Evolutionary conservation across 306 rosid genomes (phyloP).

Genomic region (Crataegus laevigata): DNA sequence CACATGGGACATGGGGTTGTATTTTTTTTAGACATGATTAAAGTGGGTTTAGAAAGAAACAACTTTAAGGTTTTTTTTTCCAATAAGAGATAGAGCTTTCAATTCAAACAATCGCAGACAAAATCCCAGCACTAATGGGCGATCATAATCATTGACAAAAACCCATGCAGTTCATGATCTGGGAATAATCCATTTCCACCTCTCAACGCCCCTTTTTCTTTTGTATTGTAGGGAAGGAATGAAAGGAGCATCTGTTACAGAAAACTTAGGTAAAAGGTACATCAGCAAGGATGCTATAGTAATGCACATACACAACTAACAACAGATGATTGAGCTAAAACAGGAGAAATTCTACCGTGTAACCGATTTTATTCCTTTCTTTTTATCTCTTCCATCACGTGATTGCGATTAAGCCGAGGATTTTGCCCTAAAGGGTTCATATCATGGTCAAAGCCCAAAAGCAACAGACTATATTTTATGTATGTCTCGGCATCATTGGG

Average conservation of each 20-base stretch:
- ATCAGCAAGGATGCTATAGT: slow-evolving; percentile 34
- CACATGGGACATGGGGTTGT: slow-evolving; percentile 23
- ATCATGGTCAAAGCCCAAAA: slow-evolving; percentile 34
- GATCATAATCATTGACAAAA: slow-evolving; percentile 30
- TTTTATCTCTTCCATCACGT: neutral
- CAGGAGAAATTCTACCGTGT: neutral
- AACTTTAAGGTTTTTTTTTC: slow-evolving; percentile 17
- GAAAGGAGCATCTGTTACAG: slow-evolving; percentile 44
- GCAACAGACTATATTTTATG: neutral
- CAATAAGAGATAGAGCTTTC: slow-evolving; percentile 12
- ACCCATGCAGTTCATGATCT: slow-evolving; percentile 24
- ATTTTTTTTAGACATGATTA: slow-evolving; percentile 29
- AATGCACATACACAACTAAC: slow-evolving; percentile 21
- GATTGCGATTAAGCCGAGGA: no score
- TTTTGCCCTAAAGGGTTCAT: slow-evolving; percentile 12
- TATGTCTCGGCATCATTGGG: slow-evolving; percentile 9
- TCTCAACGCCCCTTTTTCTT: slow-evolving; percentile 16
- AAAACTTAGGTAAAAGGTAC: slow-evolving; percentile 35
- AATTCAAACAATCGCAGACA: slow-evolving; percentile 28
- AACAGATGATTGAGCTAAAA: neutral
- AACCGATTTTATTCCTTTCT: neutral
- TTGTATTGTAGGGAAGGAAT: slow-evolving; percentile 39
- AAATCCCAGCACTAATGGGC: slow-evolving; percentile 14
- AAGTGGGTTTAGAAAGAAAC: slow-evolving; percentile 14
- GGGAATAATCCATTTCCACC: slow-evolving; percentile 45